Conservation (phyloP, 1,284 basidiomycete genomes). For the Rhodotorula mucilaginosa region DNA sequence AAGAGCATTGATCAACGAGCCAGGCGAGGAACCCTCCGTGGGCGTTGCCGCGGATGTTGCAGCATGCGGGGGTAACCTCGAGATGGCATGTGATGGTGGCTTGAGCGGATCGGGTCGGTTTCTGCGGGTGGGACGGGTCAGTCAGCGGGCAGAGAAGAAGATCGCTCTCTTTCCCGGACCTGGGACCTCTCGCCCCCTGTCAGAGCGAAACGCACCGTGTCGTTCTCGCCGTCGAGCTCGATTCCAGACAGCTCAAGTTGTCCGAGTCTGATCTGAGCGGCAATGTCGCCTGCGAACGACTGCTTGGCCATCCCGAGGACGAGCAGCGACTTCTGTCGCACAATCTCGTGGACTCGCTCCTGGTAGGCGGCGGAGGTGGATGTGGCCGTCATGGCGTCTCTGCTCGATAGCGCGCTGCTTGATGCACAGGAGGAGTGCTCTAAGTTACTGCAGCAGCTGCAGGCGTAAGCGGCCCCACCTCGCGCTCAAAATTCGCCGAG, state of each 20-base stretch:
- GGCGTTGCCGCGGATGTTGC: slow-evolving; percentile 24
- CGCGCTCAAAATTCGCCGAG: too few relatives aligned
- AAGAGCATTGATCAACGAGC: slow-evolving; percentile 36
- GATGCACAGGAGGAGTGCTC: too few relatives aligned
- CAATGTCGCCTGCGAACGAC: slow-evolving; percentile 6
- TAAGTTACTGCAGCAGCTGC: too few relatives aligned
- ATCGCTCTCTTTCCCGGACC: not conserved
- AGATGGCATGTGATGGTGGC: slow-evolving; percentile 16
- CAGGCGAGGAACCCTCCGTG: slow-evolving; percentile 39
- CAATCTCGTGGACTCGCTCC: not conserved
- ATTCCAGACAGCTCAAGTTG: slow-evolving; percentile 9
- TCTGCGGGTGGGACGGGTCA: not conserved
- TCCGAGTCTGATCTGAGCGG: slow-evolving; percentile 9
- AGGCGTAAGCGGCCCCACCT: too few relatives aligned
- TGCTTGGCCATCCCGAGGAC: not conserved
- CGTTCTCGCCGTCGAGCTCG: slow-evolving; percentile 13
- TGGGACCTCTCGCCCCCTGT: not conserved
- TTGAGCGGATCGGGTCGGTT: slow-evolving; percentile 11
- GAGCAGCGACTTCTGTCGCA: slow-evolving; percentile 7
- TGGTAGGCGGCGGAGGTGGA: not conserved
- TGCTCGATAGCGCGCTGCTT: too few relatives aligned
- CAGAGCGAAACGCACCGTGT: slow-evolving; percentile 10
- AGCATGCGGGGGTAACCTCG: slow-evolving; percentile 9
- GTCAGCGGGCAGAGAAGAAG: not conserved
- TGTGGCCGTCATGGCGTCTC: not conserved